Conservation (phyloP, 352 stramenopile genomes). For the Aphanomyces euteiches region DNA sequence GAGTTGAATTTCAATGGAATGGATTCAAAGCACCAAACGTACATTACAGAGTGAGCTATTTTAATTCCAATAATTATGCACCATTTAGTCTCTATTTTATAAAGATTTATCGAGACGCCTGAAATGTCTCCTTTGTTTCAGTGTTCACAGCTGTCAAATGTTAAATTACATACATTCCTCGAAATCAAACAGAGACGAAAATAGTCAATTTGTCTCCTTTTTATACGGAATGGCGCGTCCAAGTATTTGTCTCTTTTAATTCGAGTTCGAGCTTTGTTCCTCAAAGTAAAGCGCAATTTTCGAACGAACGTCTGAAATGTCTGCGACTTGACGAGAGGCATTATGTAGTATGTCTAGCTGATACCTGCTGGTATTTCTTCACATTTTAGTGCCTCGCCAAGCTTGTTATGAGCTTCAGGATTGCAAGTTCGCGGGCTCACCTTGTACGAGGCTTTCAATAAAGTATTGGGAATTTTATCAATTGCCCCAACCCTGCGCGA, state of each 20-base stretch:
- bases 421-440: neutral
- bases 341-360: no score
- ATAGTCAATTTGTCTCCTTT: no score
- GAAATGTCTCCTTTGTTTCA: no score
- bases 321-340: no score
- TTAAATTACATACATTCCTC: no score
- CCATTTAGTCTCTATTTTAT: neutral
- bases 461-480: neutral
- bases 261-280: neutral
- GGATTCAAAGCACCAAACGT: neutral
- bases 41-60: neutral
- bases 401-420: neutral
- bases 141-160: no score
- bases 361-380: neutral
- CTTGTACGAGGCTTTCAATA: constrained; percentile 3
- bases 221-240: no score
- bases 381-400: neutral
- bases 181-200: no score
- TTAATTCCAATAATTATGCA: neutral
- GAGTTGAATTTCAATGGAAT: neutral
- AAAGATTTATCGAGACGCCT: neutral
- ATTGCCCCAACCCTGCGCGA: neutral
- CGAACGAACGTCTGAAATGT: neutral
- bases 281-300: neutral
- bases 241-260: neutral